Base-by-base conservation (phyloP, 208 protist genomes). In the Endotrypanum monterogeii region DNA sequence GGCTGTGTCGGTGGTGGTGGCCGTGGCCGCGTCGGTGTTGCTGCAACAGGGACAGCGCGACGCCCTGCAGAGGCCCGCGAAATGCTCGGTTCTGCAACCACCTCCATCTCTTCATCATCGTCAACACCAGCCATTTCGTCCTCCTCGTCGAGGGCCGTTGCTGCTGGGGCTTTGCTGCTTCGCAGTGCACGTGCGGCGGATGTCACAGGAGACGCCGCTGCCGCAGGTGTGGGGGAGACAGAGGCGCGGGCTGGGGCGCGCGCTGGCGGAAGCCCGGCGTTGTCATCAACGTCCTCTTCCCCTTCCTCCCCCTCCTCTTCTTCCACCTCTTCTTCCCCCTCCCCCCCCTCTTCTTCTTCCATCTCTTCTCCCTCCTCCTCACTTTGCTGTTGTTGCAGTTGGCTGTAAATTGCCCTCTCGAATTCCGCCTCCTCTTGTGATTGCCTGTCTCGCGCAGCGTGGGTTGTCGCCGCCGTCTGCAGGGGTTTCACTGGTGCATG, bases 321-420 rank as follows among this genome's bases (percentile, higher is more conserved):
- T 16, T 74, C 74, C 14, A 72, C 73, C 14, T 65, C 58, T 25
- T 41, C 58, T 6, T 56, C 76, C 14, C 37, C 14, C 7, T 67
- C 82, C 16, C 78, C 75, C 5, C 80, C 74, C 52, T 78, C 78
- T 6, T 80, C 82, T 51, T 78, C 78, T 37, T 69, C 67, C 2
- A 68, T 69, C 2, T 74, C 66, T 1, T 74, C 66, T 8, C 67
- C 72, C 23, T 78, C 72, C 14, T 79, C 67, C 30, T 69, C 76
- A 48, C 32, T 46, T 23, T 65, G 35, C 14, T 65, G 58, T 23
- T 48, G 41, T 9, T 46, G 11, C 37, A 69, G 75, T 46, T 80
- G 72, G 5, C 30, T 63, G 60, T 77, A 77, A 54, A 74, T 62
- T 1, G 52, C 78, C 35, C 77, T 72, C 55, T 74, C 72, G 25